Percentiles rank a stretch among this genome's conserved stretches.
These are phyloP conservation scores for Penicillium maclennaniae DNA, from an alignment of 495 filamentous ascomycete genomes.

Conservation along the genomic window DNA sequence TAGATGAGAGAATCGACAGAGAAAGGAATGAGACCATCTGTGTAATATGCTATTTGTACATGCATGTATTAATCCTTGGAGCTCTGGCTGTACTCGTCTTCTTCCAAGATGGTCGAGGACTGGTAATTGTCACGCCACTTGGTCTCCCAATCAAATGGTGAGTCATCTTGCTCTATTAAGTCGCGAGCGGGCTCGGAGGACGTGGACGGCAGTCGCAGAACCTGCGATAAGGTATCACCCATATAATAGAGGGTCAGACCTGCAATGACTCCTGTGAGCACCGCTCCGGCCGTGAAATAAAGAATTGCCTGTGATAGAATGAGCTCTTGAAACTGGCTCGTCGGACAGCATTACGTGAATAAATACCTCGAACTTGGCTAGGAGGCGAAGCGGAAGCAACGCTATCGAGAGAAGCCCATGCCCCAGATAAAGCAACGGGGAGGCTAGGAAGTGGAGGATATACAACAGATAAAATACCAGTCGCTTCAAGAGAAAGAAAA, in stretches of 20 bases:
- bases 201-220: constrained; percentile 13
- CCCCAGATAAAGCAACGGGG: constrained; percentile 46
- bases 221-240: constrained; percentile 14
- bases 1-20: too few relatives aligned
- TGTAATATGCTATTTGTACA: background rate
- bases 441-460: constrained; percentile 31
- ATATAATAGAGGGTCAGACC: constrained; percentile 20
- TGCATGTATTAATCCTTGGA: constrained; percentile 1
- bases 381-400: constrained; percentile 40
- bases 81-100: constrained; percentile 47
- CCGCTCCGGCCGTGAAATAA: constrained; percentile 21
- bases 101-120: constrained; percentile 62
- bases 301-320: constrained; percentile 18
- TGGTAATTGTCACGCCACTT: constrained; percentile 38
- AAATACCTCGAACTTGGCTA: constrained; percentile 62
- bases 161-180: constrained; percentile 5
- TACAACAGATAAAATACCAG: constrained; percentile 32
- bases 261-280: constrained; percentile 17
- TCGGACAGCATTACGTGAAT: background rate
- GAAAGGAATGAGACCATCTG: background rate
- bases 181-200: constrained; percentile 6
- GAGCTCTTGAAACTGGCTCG: constrained; percentile 3
- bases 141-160: constrained; percentile 35
- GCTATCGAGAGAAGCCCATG: constrained; percentile 31
- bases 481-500: constrained; percentile 34